Evolutionary conservation across 495 filamentous ascomycete genomes (phyloP), one percentile per base, ranked within the genome.

Genomic region (Neurospora sp.): DNA sequence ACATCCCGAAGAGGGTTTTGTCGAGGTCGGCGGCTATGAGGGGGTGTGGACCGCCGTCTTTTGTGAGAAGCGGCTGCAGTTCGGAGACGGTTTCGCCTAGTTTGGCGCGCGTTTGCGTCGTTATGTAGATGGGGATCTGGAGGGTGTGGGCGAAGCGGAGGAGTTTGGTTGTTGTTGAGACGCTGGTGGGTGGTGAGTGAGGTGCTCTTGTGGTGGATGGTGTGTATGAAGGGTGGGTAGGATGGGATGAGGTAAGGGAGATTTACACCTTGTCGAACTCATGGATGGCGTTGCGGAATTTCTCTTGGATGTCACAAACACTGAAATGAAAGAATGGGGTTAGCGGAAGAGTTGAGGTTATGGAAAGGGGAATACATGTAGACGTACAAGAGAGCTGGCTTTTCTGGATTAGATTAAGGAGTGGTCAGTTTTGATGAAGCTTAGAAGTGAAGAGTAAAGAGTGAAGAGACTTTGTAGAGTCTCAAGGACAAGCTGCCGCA

Each of bases 261-360:
- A 28, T 81, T 69, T 85, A 93, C 92, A 97, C 84, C 78, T 92
- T 92, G 69, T 92, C 84, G 78, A 93, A 97, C 80, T 96, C 90
- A 81, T 89, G 88, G 79, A 99, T 96, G 48, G 89, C 89, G 5
- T 85, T 82, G 59, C 93, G 88, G 85, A 99, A 99, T 80, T 92
- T 94, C 75, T 97, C 94, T 86, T 99, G 96, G 75, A 98, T 87
- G 77, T 99, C 96, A 85, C 96, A 99, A 78, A 99, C 88, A 76
- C 95, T 98, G 77, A 39, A 0, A 4, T 11, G 1, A 13, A 24
- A 24, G 9, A 48, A 10, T 10, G 3, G 0, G 2, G 40, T 71
- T 31, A 74, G 72, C 70, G 70, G 72, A 39, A 6, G 31, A 28
- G 10, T 38, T n/a, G 40, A 2, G 19, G 8, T 21, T 2, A 28